Conservation (phyloP, 208 protist species). For the Naegleria gruberi region DNA sequence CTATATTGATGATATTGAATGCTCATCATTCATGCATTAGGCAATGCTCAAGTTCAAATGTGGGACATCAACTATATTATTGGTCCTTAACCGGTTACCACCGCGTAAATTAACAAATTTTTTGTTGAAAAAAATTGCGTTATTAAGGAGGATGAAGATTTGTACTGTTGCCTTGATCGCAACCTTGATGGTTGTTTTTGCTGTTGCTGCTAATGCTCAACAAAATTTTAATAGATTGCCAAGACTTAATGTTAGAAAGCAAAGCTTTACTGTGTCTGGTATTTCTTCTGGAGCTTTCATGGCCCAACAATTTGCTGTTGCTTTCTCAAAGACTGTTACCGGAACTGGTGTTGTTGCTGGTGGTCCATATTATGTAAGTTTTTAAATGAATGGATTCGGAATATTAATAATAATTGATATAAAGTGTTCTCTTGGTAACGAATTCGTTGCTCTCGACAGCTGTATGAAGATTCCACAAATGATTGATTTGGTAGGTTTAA, state of each 20-base stretch:
- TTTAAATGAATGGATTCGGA: no score
- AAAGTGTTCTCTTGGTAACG: background rate
- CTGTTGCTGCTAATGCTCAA: background rate
- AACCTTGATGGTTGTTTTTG: background rate
- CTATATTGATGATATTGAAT: no score
- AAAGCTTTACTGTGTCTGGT: slow-evolving; percentile 18
- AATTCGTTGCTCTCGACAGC: slow-evolving; percentile 9
- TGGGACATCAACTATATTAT: no score
- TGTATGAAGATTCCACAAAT: slow-evolving; percentile 24
- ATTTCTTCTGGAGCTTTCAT: slow-evolving; percentile 24
- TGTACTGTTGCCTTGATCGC: no score
- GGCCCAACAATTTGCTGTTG: slow-evolving; percentile 28
- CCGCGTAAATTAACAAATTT: no score
- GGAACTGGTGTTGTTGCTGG: slow-evolving; percentile 30
- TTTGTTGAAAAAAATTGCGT: no score
- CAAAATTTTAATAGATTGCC: background rate
- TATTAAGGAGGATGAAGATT: no score
- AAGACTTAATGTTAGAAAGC: background rate
- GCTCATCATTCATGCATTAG: no score
- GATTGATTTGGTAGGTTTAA: background rate
- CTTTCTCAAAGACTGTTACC: background rate
- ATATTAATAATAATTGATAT: no score
- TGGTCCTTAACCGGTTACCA: no score
- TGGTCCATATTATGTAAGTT: slow-evolving; percentile 20
- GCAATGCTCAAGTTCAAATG: no score